Percentiles rank a stretch among this genome's conserved stretches.
These are phyloP conservation scores for Zygoascus biomembranicola DNA, from an alignment of 805 yeast genomes.

Conservation along the genomic window DNA sequence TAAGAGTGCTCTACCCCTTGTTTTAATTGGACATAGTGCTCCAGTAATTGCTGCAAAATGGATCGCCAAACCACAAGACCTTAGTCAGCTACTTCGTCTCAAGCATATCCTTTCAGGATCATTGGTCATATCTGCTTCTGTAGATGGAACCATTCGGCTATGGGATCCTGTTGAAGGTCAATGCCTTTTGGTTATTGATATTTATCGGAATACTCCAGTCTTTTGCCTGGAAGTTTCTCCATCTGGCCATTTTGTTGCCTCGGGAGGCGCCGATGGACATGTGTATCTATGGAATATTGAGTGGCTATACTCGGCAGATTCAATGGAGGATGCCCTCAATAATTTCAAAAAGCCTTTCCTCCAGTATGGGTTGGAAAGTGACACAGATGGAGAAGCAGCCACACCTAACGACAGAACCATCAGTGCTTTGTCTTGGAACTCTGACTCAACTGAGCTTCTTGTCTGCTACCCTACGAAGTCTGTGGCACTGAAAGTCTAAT, in stretches of 20 bases:
- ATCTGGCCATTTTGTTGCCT: conserved; percentile 40
- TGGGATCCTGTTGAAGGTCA: conserved; percentile 46
- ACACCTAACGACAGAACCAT: neutral
- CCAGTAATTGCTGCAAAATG: conserved; percentile 20
- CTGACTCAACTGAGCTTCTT: conserved; percentile 12
- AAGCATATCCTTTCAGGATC: conserved; percentile 8
- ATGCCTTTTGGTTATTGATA: conserved; percentile 30
- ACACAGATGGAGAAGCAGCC: neutral
- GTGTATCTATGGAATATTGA: conserved; percentile 28
- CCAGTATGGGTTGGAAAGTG: neutral
- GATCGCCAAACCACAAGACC: conserved; percentile 11
- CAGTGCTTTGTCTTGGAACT: conserved; percentile 15
- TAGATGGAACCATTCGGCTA: conserved; percentile 61
- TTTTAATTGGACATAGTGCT: conserved; percentile 19
- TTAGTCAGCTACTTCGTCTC: conserved; percentile 11
- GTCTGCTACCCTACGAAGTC: conserved; percentile 15
- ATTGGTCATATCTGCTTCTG: conserved; percentile 44
- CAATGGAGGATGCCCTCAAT: neutral
- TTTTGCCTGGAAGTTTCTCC: conserved; percentile 47
- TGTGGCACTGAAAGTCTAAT: neutral
- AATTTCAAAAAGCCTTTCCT: neutral
- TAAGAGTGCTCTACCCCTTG: conserved; percentile 38
- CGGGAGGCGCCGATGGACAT: conserved; percentile 61
- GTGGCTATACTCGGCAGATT: neutral
- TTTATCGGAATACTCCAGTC: conserved; percentile 46